Base-by-base conservation (phyloP, 768 basidiomycete genomes). In the Dioszegia crocea region DNA sequence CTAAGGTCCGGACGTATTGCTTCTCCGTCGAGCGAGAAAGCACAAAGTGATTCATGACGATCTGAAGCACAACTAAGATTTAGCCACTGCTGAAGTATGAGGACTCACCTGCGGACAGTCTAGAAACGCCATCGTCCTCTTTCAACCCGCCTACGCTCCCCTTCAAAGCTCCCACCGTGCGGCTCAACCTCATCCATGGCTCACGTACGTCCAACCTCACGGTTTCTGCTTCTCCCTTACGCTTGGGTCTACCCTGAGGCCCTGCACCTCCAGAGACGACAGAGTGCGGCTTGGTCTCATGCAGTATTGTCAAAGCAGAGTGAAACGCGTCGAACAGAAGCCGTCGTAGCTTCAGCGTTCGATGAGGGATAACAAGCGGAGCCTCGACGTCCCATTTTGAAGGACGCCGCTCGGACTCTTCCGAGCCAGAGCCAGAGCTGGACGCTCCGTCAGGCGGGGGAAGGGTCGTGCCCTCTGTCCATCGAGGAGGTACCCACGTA, bases 111-210 rank as follows among this genome's bases (percentile, higher is more conserved):
- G 23, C 11, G 30, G 23, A 40, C 16, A 29, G 8, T 27, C 4
- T 41, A 16, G 16, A 40, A 4, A 40, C 24, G 3, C 16, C 24
- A 21, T 41, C 51, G 2, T 17, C 36, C 14, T 53, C 51, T 26
- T 30, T 39, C 51, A 29, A 27, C 14, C 38, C 23, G 1, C 14
- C 38, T 17, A 41, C 23, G 12, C 31, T 21, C 3, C 9, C 30
- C 39, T 40, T 21, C 4, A 53, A 19, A 19, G 51, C 51, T 4
- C 24, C 21, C 5, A 53, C 21, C 3, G n/a, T 29, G 38, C 51
- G 21, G 26, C 51, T 53, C 51, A 53, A 53, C 2, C 51, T 3
- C 51, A 53, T 53, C 51, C 51, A 53, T 21, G 51, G 51, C 39
- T 53, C 51, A 23, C 29, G 40, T 2, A 53, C 51, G 36, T 53